A percentile compares a stretch with the other conserved stretches of the same genome.
phyloP scores from a whole-genome alignment of 2,329 filamentous ascomycete genomes.

The Colletotrichum paranaense region DNA sequence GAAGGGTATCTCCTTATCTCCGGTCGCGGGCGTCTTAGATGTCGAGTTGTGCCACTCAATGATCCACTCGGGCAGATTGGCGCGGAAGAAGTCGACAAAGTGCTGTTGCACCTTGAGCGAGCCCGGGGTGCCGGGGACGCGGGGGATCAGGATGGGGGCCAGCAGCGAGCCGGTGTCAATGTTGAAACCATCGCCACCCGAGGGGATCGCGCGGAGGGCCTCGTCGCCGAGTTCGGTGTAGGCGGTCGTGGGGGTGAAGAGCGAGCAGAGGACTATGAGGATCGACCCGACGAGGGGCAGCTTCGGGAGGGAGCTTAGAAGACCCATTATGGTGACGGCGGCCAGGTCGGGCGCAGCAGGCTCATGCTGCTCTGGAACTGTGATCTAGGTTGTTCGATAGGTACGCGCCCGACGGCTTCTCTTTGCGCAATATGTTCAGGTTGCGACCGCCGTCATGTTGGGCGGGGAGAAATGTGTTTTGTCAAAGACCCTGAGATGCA shows the following conservation, averaged over 20 bases:
- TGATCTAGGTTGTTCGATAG: background rate
- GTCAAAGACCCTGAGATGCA: conserved; percentile 8
- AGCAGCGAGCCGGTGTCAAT: conserved; percentile 81
- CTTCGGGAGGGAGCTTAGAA: conserved; percentile 28
- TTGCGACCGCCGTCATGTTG: conserved; percentile 15
- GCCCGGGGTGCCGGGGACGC: conserved; percentile 88
- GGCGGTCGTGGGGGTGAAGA: conserved; percentile 45
- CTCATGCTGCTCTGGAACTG: conserved; percentile 27
- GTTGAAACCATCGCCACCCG: conserved; percentile 81
- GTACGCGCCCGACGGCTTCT: conserved; percentile 17
- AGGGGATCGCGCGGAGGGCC: conserved; percentile 77
- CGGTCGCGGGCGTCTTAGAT: conserved; percentile 80
- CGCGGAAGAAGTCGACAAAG: conserved; percentile 84
- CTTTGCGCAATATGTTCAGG: conserved; percentile 11
- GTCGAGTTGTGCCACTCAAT: conserved; percentile 92
- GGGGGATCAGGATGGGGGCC: conserved; percentile 86
- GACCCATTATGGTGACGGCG: conserved; percentile 27
- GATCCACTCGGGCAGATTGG: conserved; percentile 81
- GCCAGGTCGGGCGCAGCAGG: conserved; percentile 25
- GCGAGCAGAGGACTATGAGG: conserved; percentile 36
- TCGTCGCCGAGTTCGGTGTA: conserved; percentile 76
- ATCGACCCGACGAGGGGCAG: conserved; percentile 35
- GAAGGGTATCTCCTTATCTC: conserved; percentile 80
- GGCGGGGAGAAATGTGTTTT: conserved; percentile 8
- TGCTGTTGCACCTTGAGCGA: conserved; percentile 80